Evolutionary conservation across 1,284 basidiomycete genomes (phyloP).

Genomic region (Cutaneotrichosporon spelunceum): DNA sequence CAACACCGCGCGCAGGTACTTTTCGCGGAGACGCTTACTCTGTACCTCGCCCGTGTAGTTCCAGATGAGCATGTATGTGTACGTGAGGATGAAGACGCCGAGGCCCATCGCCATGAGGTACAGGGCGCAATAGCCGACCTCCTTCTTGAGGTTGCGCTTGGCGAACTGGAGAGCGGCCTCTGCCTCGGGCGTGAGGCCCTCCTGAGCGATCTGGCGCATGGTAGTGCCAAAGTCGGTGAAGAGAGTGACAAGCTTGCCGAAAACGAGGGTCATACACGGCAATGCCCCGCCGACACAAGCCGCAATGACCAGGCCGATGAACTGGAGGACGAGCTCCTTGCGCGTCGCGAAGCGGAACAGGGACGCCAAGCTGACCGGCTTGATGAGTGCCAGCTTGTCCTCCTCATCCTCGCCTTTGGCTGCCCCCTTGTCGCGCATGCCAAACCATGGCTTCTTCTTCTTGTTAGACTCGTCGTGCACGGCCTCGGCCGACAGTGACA

Average conservation of each 20-base stretch:
- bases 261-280: conserved; percentile 50
- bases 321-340: conserved; percentile 37
- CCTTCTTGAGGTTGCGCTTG: conserved; percentile 31
- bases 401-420: neutral
- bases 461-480: neutral
- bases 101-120: conserved; percentile 53
- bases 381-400: neutral
- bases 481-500: neutral
- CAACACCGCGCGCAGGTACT: conserved; percentile 51
- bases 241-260: conserved; percentile 45
- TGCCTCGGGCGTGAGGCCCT: conserved; percentile 10
- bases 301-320: conserved; percentile 44
- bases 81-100: conserved; percentile 54
- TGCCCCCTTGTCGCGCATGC: neutral
- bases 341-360: conserved; percentile 44
- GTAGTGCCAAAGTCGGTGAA: conserved; percentile 45
- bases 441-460: neutral
- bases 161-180: conserved; percentile 21
- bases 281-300: conserved; percentile 45
- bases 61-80: conserved; percentile 78
- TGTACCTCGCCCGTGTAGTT: conserved; percentile 82
- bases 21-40: conserved; percentile 65
- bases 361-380: neutral
- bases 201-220: neutral
- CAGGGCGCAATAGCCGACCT: conserved; percentile 41